phyloP scores from a whole-genome alignment of 2,329 filamentous ascomycete genomes.

The Colletotrichum australisinense region DNA sequence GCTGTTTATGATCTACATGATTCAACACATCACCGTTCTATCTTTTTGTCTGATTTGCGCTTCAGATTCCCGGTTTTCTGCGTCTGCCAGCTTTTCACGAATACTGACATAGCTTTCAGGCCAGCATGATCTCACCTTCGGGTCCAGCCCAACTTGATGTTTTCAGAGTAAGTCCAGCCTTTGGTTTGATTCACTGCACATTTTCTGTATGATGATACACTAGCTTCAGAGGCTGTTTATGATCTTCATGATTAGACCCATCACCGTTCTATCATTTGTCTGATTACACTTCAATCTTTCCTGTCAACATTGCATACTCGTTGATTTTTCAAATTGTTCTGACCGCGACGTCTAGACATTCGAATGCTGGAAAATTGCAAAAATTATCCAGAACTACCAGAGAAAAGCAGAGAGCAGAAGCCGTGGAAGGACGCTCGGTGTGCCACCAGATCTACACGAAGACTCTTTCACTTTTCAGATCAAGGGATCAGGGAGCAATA shows the following conservation, averaged over 20 bases:
- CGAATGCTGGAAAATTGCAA: not conserved
- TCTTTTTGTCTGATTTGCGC: conserved; percentile 37
- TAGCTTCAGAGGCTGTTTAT: conserved; percentile 61
- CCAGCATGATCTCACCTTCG: no score
- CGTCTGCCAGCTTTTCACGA: conserved; percentile 8
- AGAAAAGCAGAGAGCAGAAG: not conserved
- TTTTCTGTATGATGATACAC: conserved; percentile 51
- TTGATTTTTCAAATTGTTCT: not conserved
- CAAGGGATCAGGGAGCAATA: no score
- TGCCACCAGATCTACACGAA: no score
- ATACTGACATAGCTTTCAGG: not conserved
- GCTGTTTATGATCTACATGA: conserved; percentile 59
- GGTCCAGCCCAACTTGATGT: not conserved
- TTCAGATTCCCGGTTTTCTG: no score
- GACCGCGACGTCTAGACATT: not conserved
- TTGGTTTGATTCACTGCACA: not conserved
- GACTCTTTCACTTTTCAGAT: no score
- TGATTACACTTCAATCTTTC: conserved; percentile 6
- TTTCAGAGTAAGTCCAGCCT: not conserved
- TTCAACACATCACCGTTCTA: conserved; percentile 50
- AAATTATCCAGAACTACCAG: no score
- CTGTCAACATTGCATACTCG: not conserved
- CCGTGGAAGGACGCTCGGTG: no score
- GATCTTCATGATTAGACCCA: conserved; percentile 52
- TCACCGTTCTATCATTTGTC: conserved; percentile 45